Evolutionary conservation across 345 rosid genomes (phyloP), one percentile per base, ranked within the genome.

Genomic region (Salix viminalis): DNA sequence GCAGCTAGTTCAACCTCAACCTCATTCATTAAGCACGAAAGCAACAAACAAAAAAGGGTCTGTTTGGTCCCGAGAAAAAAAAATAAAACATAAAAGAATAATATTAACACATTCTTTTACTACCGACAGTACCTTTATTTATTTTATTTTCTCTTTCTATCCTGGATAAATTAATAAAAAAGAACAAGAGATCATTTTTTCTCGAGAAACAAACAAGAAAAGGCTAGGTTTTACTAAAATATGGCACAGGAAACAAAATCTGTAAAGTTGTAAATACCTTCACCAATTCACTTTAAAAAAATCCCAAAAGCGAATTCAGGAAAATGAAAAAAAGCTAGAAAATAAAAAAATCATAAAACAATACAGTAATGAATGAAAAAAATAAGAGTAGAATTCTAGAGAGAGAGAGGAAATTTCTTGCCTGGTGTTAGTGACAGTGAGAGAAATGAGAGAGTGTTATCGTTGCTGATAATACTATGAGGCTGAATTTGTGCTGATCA

Each of bases 371-470:
- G 52, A 61, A 30, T 5, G 26, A 12, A 3, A 11, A 11, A 42
- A 41, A 46, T 36, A 36, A 36, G 37, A 37, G 44, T 61, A 7
- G 60, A 46, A 15, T 70, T 60, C 46, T 70, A 44, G n/a, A 26
- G 74, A 67, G 61, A 73, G 65, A 60, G 39, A 15, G 54, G 23
- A 21, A n/a, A 58, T 72, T 71, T 19, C 80, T 70, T 39, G 82
- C 91, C 91, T 83, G 83, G 67, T 73, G 75, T 81, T 75, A 76
- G 82, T 80, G 84, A 58, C 82, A 67, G 86, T 72, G 75, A 80
- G 76, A 77, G 56, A 50, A 18, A 14, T 46, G 18, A 44, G 15
- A 46, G 4, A 46, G 4, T 44, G 28, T 24, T 30, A 48, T 7
- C 18, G 28, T 46, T 5, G 34, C 19, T 46, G 48, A 24, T 1